phyloP scores from a whole-genome alignment of 2,329 filamentous ascomycete species.

The Lasiodiplodia theobromae region DNA sequence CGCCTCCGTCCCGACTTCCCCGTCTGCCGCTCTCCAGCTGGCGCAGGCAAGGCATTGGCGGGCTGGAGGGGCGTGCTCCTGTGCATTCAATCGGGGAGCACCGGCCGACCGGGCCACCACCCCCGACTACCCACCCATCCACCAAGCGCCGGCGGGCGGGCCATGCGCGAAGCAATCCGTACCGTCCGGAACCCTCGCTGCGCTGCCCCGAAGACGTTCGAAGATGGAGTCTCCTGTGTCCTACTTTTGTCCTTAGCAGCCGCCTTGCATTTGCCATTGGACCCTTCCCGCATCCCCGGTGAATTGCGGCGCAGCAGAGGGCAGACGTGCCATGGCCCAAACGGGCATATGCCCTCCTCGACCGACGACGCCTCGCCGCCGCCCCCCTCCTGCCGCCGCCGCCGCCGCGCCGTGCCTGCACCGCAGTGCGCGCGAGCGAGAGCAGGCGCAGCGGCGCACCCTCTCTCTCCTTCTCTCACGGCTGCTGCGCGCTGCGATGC shows the following conservation, averaged over 20 bases:
- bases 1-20: not conserved
- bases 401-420: not conserved
- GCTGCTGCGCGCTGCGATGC: not conserved
- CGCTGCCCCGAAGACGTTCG: slow-evolving; percentile 25
- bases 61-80: not conserved
- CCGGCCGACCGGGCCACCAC: slow-evolving; percentile 9
- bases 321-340: not conserved
- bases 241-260: not conserved
- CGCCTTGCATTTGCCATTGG: not conserved
- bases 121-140: not conserved
- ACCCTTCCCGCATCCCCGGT: not conserved
- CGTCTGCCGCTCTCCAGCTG: not conserved
- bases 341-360: not conserved
- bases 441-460: too few relatives aligned
- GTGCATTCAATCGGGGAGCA: slow-evolving; percentile 9
- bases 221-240: not conserved
- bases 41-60: not conserved
- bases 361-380: not conserved
- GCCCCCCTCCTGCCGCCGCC: too few relatives aligned
- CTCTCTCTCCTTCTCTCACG: not conserved
- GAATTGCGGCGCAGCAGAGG: not conserved
- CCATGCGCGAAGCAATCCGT: slow-evolving; percentile 24
- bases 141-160: slow-evolving; percentile 10
- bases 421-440: not conserved
- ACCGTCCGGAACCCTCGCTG: slow-evolving; percentile 10